These are phyloP conservation scores for Russula compacta DNA, from an alignment of 768 basidiomycete species.

Conservation along the genomic window DNA sequence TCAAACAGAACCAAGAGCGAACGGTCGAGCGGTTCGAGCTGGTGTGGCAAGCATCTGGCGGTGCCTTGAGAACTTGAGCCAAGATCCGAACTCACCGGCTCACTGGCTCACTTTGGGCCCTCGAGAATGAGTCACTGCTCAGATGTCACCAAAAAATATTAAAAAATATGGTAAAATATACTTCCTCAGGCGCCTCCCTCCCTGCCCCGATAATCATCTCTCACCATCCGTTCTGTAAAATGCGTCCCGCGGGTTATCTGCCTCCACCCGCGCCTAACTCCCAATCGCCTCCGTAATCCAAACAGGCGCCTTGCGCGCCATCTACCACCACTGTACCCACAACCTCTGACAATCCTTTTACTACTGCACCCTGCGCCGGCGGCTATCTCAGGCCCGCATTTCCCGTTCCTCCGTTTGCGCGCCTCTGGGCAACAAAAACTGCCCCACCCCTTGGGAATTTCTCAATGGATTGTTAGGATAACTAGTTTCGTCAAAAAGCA, in stretches of 20 bases:
- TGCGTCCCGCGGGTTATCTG: not conserved
- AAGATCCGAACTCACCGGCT: conserved; percentile 21
- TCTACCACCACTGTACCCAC: not conserved
- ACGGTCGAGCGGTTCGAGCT: conserved; percentile 12
- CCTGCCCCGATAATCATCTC: too few species aligned
- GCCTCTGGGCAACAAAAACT: too few species aligned
- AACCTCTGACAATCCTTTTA: too few species aligned
- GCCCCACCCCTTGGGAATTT: conserved; percentile 3
- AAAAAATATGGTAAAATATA: not conserved
- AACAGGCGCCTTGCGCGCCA: not conserved
- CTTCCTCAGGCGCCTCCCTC: not conserved
- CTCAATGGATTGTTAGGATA: not conserved
- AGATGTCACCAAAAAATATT: not conserved
- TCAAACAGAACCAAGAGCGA: not conserved
- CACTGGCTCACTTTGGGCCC: not conserved
- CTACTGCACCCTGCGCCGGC: not conserved
- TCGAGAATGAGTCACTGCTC: conserved; percentile 3
- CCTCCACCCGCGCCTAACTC: not conserved
- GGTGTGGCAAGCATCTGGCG: not conserved
- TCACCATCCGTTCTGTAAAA: too few species aligned
- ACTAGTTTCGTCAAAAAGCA: too few species aligned
- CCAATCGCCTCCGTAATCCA: not conserved
- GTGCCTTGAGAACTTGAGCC: conserved; percentile 9
- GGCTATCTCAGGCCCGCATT: not conserved
- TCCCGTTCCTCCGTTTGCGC: not conserved